Evolutionary conservation across 2,329 filamentous ascomycete species (phyloP).

Genomic region (Rutstroemia sp.): DNA sequence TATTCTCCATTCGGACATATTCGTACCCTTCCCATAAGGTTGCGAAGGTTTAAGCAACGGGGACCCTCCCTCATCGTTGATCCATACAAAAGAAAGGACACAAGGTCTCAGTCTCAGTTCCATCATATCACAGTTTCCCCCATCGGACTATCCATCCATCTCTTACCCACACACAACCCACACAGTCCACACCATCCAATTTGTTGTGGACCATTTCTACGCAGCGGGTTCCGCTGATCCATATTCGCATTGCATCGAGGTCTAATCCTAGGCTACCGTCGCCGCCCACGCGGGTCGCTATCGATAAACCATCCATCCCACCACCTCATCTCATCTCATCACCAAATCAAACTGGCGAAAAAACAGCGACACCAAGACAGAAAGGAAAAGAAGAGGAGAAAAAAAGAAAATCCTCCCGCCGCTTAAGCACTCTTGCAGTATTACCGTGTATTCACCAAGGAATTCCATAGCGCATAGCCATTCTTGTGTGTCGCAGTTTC

Average conservation of each 20-base stretch:
- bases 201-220: neutral
- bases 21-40: neutral
- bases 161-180: neutral
- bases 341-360: neutral
- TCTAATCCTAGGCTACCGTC: neutral
- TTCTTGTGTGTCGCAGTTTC: neutral
- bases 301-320: constrained; percentile 1
- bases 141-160: neutral
- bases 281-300: neutral
- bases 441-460: neutral
- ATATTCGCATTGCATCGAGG: constrained; percentile 6
- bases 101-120: neutral
- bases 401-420: neutral
- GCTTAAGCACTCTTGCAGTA: neutral
- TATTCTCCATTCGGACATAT: neutral
- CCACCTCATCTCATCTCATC: neutral
- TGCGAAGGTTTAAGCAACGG: neutral
- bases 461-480: neutral
- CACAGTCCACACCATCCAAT: neutral
- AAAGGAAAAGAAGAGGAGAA: neutral
- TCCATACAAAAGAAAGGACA: neutral
- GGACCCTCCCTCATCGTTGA: neutral
- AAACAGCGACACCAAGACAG: neutral
- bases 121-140: neutral
- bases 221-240: constrained; percentile 5